Conservation (phyloP, 2,329 filamentous ascomycete species). For the Alternaria angustiovoidea region DNA sequence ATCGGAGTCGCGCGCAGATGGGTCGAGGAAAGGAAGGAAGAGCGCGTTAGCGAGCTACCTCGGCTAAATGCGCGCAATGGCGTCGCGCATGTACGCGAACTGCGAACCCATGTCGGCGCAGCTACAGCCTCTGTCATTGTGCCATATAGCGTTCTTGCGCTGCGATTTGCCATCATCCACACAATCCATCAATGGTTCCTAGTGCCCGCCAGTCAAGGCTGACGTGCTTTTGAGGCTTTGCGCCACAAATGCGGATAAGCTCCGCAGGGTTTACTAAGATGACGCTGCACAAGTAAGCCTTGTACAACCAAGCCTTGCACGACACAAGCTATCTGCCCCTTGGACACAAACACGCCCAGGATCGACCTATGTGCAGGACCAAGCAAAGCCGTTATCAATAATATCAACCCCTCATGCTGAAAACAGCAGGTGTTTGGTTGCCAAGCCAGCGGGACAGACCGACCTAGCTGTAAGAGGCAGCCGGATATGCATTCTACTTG, state of each 20-base stretch:
- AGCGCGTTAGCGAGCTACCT: background rate
- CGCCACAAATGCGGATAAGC: background rate
- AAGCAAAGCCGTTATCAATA: background rate
- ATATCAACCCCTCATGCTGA: background rate
- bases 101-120: background rate
- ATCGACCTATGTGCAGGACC: conserved; percentile 1
- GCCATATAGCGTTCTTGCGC: background rate
- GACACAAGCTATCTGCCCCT: background rate
- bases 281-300: background rate
- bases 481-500: background rate
- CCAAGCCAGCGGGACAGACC: background rate
- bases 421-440: background rate
- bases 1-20: too few species aligned
- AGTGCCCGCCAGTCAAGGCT: too few species aligned
- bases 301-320: background rate
- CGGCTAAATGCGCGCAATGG: background rate
- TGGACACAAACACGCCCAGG: background rate
- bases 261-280: background rate
- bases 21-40: background rate
- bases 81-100: background rate
- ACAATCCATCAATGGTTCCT: background rate
- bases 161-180: background rate
- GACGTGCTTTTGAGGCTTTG: too few species aligned
- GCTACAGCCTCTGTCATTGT: background rate
- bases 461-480: conserved; percentile 4